These are phyloP conservation scores for Colletotrichum noveboracense DNA, from an alignment of 2,329 filamentous ascomycete species.

Conservation along the genomic window DNA sequence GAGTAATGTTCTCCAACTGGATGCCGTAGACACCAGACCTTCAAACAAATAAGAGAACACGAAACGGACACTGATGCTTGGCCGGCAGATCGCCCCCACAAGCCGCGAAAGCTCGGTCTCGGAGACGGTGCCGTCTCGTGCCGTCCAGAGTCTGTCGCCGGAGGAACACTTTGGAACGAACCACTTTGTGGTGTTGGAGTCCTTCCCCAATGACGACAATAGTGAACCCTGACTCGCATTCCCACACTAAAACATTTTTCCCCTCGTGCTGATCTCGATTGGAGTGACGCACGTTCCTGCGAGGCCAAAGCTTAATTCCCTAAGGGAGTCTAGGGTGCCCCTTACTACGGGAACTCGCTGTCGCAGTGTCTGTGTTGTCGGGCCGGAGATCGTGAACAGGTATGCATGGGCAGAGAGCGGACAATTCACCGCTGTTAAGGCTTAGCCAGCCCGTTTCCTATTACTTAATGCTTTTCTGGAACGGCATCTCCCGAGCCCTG, in stretches of 20 bases:
- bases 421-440: not conserved
- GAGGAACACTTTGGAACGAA: not conserved
- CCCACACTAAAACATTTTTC: not conserved
- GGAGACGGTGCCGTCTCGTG: not conserved
- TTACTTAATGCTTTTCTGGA: not conserved
- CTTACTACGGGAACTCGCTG: not conserved
- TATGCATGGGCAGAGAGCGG: not conserved
- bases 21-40: not conserved
- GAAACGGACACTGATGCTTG: conserved; percentile 1
- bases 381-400: not conserved
- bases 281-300: conserved; percentile 13
- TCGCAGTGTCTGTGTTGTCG: not conserved
- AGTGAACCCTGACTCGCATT: not conserved
- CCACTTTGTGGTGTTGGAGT: not conserved
- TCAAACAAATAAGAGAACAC: not conserved
- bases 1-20: not conserved
- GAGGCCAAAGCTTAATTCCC: not conserved
- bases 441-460: not conserved
- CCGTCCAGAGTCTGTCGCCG: not conserved
- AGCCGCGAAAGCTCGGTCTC: not conserved
- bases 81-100: not conserved
- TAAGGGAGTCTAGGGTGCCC: not conserved
- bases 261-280: conserved; percentile 7
- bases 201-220: not conserved
- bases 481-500: not conserved